phyloP scores from a whole-genome alignment of 2,329 filamentous ascomycete species.

The Setomelanomma holmii region DNA sequence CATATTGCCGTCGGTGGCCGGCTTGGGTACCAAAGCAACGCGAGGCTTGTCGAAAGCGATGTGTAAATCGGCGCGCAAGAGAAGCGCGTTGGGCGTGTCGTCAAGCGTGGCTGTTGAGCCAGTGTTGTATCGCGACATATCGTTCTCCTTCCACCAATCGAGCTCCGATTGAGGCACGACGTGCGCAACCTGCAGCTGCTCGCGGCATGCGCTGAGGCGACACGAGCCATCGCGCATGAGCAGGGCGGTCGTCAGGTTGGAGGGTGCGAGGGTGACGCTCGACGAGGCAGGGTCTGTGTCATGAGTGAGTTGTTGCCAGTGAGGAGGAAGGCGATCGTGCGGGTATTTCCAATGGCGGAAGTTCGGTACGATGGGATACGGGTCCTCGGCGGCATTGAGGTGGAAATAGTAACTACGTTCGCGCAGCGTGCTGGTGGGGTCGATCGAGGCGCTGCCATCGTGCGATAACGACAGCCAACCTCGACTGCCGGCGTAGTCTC shows the following conservation, averaged over 20 bases:
- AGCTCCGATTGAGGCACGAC: conserved; percentile 10
- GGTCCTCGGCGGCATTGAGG: conserved; percentile 4
- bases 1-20: conserved; percentile 5
- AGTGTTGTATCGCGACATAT: conserved; percentile 11
- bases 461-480: conserved; percentile 10
- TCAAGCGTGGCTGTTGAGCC: conserved; percentile 2
- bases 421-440: conserved; percentile 11
- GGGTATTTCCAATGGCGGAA: conserved; percentile 11
- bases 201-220: conserved; percentile 9
- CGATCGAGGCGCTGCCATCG: conserved; percentile 5
- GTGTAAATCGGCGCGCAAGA: conserved; percentile 23
- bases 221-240: conserved; percentile 9
- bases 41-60: conserved; percentile 20
- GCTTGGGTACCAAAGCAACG: conserved; percentile 24
- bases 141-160: conserved; percentile 12
- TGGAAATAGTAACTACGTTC: conserved; percentile 12
- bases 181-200: conserved; percentile 10
- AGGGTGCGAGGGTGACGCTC: background rate
- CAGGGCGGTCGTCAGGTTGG: conserved; percentile 9
- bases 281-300: background rate
- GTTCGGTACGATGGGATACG: conserved; percentile 9
- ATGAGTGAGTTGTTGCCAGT: conserved; percentile 7
- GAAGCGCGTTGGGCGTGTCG: conserved; percentile 10
- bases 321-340: conserved; percentile 6
- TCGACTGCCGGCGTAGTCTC: conserved; percentile 3